Percentiles rank a stretch among this genome's conserved stretches.
These are phyloP conservation scores for Ceratopteris richardii DNA, from an alignment of 75 land plant species.

Conservation along the genomic window DNA sequence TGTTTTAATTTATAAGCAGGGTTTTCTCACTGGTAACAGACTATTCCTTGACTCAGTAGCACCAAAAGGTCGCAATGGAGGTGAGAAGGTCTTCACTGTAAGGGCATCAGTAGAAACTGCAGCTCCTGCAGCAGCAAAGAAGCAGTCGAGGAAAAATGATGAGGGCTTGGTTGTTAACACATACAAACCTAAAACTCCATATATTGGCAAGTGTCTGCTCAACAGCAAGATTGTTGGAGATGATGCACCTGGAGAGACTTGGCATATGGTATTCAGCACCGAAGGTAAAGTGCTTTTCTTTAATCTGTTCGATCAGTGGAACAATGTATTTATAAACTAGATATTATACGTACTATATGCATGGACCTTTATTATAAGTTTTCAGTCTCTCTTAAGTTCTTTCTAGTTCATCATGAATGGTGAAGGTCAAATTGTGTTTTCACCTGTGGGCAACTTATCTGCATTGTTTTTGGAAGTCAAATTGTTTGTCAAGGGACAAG, in stretches of 20 bases:
- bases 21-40: background rate
- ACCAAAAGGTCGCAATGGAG: background rate
- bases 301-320: no score
- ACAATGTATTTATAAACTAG: no score
- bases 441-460: no score
- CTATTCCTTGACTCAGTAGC: background rate
- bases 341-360: no score
- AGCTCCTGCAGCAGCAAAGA: slow-evolving; percentile 54
- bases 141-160: slow-evolving; percentile 62
- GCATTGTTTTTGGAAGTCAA: no score
- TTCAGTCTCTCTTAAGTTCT: no score
- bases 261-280: slow-evolving; percentile 98
- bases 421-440: no score
- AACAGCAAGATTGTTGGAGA: slow-evolving; percentile 95
- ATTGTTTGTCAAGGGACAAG: no score
- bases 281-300: slow-evolving; percentile 42
- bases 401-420: no score
- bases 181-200: slow-evolving; percentile 83
- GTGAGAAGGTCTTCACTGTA: slow-evolving; percentile 5
- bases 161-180: slow-evolving; percentile 74
- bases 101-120: slow-evolving; percentile 57
- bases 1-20: background rate
- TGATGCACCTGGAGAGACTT: slow-evolving; percentile 97
- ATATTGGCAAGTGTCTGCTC: slow-evolving; percentile 67
- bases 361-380: no score